Evolutionary conservation across 805 yeast genomes (phyloP), one percentile per base, ranked within the genome.

Genomic region (Phaffomyces opuntiae): DNA sequence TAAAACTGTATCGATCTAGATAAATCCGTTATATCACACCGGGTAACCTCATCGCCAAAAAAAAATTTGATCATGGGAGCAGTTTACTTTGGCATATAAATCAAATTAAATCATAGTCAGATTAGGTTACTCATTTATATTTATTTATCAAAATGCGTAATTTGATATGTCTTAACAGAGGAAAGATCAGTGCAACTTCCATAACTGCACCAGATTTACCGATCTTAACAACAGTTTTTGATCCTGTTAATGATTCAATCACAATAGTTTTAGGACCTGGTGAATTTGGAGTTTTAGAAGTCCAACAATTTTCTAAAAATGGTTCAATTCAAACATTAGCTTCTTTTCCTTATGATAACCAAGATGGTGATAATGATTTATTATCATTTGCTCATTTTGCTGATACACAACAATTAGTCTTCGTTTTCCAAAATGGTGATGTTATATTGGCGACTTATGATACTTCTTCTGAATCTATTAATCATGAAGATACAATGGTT

Each of bases 401-500:
- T 9, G 96, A 88, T 51, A 61, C 72, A n/a, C 71, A 71, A 26
- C 83, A 81, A 53, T 64, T 85, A 37, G 74, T 87, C 1, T 74
- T 87, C 42, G 79, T 88, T 1, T 75, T 87, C 49, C 66, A 68
- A 42, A 77, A 78, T 50, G 98, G 98, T 53, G 96, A 89, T 58
- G 78, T 91, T 11, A 60, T 76, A 36, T 69, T 77, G 11, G 85
- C 86, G 4, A 75, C 78, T 21, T 82, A 83, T 59, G 87, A 81
- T 53, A 57, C 71, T 0, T 51, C 42, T 12, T 59, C 59, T 8
- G 61, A 57, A 11, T 50, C 54, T 2, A 69, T 70, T 7, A 77
- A 75, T 49, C 73, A 75, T 13, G 77, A 77, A 34, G 65, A 74
- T 16, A 74, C 88, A 1, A 51, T 62, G 2, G 72, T 82, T 19